These are phyloP conservation scores for Coniochaeta hoffmannii DNA, from an alignment of 2,329 filamentous ascomycete genomes.

Conservation along the genomic window DNA sequence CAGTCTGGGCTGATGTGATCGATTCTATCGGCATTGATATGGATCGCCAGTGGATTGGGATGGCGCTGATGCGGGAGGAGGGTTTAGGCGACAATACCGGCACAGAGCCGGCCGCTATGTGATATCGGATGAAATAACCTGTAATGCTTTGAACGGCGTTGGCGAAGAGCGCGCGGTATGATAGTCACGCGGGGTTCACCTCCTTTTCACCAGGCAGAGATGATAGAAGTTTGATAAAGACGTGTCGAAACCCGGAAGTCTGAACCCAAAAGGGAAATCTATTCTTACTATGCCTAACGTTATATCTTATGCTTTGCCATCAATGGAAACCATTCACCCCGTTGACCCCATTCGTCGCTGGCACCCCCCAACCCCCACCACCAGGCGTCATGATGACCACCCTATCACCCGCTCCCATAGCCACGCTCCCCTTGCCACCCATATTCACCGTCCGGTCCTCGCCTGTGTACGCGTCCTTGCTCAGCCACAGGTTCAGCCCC, in stretches of 20 bases:
- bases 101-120: background rate
- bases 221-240: no score
- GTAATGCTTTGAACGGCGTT: no score
- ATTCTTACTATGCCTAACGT: no score
- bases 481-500: constrained; percentile 8
- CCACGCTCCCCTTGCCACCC: constrained; percentile 8
- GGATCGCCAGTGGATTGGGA: constrained; percentile 7
- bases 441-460: constrained; percentile 7
- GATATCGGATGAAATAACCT: no score
- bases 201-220: no score
- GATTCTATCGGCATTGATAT: constrained; percentile 7
- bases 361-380: constrained; percentile 7
- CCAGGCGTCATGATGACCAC: constrained; percentile 9
- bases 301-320: no score
- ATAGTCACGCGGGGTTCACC: background rate
- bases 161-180: no score
- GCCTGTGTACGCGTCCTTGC: constrained; percentile 6
- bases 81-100: background rate
- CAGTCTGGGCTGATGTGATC: constrained; percentile 6
- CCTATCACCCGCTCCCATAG: constrained; percentile 5
- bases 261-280: no score
- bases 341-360: background rate
- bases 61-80: constrained; percentile 7
- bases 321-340: background rate
- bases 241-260: no score